A percentile compares a stretch with the other conserved stretches of the same genome.
Evolutionary conservation across 2,329 filamentous ascomycete species (phyloP).

Genomic region (Neonectria punicea): DNA sequence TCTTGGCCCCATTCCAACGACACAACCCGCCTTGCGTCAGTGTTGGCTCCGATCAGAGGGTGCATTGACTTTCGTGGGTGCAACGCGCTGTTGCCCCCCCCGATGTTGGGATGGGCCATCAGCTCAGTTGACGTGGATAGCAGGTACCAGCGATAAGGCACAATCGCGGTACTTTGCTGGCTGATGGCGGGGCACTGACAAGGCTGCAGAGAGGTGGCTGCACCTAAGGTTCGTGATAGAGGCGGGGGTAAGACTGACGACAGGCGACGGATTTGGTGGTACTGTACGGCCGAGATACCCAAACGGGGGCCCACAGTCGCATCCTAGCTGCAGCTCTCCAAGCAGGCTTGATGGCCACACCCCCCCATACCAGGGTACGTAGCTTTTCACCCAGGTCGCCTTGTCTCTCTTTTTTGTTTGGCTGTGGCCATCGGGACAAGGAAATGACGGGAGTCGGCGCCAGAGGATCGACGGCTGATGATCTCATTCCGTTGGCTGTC

Average conservation of each 20-base stretch:
- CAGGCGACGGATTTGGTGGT: slow-evolving; percentile 34
- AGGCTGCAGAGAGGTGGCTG: slow-evolving; percentile 40
- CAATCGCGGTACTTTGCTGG: slow-evolving; percentile 8
- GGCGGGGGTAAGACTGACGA: slow-evolving; percentile 37
- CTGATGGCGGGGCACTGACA: slow-evolving; percentile 32
- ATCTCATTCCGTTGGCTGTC: slow-evolving; percentile 43
- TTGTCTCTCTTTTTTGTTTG: slow-evolving; percentile 27
- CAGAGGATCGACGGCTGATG: slow-evolving; percentile 45
- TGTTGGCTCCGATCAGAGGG: slow-evolving; percentile 11
- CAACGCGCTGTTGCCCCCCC: slow-evolving; percentile 3
- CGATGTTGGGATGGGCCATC: slow-evolving; percentile 15
- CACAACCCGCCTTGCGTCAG: slow-evolving; percentile 1
- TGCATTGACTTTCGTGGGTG: not conserved
- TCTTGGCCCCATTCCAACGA: slow-evolving; percentile 8
- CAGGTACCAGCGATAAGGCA: slow-evolving; percentile 3
- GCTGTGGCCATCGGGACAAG: slow-evolving; percentile 33
- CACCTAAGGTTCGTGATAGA: slow-evolving; percentile 35
- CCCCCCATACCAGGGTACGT: slow-evolving; percentile 23
- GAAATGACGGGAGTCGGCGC: slow-evolving; percentile 44
- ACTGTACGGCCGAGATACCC: slow-evolving; percentile 40
- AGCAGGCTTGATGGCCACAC: slow-evolving; percentile 31
- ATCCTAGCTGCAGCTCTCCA: slow-evolving; percentile 26
- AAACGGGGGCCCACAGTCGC: slow-evolving; percentile 33
- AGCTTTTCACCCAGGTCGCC: slow-evolving; percentile 17
- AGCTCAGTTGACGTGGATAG: slow-evolving; percentile 25